Base-by-base conservation (phyloP, 371 early-diverging fungal species). In the Mucor plumbeus region DNA sequence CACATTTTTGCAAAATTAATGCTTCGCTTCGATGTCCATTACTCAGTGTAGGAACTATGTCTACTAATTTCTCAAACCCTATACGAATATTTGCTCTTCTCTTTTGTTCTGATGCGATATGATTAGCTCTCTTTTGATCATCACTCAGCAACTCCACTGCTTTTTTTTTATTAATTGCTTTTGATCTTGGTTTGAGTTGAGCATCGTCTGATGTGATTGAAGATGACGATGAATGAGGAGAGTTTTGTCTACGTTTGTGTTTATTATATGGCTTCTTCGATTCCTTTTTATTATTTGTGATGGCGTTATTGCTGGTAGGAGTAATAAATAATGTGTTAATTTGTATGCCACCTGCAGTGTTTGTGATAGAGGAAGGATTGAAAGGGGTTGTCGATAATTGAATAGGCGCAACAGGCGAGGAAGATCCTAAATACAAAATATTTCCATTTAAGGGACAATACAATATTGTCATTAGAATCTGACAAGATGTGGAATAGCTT, bases 31-130 rank as follows among this genome's bases (percentile, higher is more conserved):
- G 76, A 57, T 86, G 81, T 21, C 84, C 80, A 14, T 76, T 79
- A n/a, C 77, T 85, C 35, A 94, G 72, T 1, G 87, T 84, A 2
- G 95, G 95, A 21, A 95, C 92, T 35, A 94, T 78, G 36, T 88
- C 88, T 17, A 88, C 84, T 53, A 95, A 86, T 77, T 90, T 85
- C 65, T 90, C 90, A 77, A 94, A 93, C 10, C 94, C 94, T 31
- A 80, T 72, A 21, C 92, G 84, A 70, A 95, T 95, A 69, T 91
- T 92, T 15, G 90, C 88, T 38, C 96, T 81, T 63, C 96, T 88
- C 70, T 93, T 92, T 74, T 95, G 92, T 75, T 95, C 96, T 8
- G 91, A 91, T 5, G 91, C 93, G 69, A 97, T 96, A 78, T 97
- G 97, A 77, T 96, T 97, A 5, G 93, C 89, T 56, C 91, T 87